Evolutionary conservation across 306 rosid genomes (phyloP), one percentile per base, ranked within the genome.

Genomic region (Rosa rugosa): DNA sequence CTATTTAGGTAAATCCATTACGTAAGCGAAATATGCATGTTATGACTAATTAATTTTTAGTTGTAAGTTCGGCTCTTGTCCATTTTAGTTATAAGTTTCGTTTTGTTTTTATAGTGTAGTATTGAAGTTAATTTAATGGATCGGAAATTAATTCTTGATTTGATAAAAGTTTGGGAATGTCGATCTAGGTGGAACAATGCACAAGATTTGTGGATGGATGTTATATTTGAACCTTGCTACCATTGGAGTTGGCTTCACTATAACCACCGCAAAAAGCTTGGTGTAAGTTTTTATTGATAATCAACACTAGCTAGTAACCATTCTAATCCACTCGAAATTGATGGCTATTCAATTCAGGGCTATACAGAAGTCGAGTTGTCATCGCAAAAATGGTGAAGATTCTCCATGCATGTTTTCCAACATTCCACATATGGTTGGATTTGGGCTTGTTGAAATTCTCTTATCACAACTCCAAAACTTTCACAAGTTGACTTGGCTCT

Each of bases 381-480:
- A 63, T 73, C 90, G 85, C 72, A 71, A 67, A 45, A 23, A 23
- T 25, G 85, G 82, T 31, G 11, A 3, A 44, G 75, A 38, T 25
- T 82, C 80, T 2, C 16, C 84, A 16, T 90, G 92, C 83, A 81
- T n/a, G 10, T 86, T 82, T 62, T 86, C 87, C 8, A 78, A 70
- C 44, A 86, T 85, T 79, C 92, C 89, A 6, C 90, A 82, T 74
- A 88, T 86, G 87, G 75, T 90, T 62, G 94, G 82, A 5, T 6
- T 90, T 17, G 94, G 91, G 56, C 69, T 90, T 41, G 47, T 81
- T 23, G 86, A 90, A 80, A 78, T 86, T 9, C 31, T 88, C 20
- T 80, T 88, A 60, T 90, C 91, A 49, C 94, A 88, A 79, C 85
- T 90, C 65, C 87, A 86, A 18, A 85, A 71, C 69, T 90, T 90